Percentiles rank a stretch among this genome's conserved stretches.
These are phyloP conservation scores for Panicum virgatum DNA, from an alignment of 202 grass and related monocot species.

Conservation along the genomic window DNA sequence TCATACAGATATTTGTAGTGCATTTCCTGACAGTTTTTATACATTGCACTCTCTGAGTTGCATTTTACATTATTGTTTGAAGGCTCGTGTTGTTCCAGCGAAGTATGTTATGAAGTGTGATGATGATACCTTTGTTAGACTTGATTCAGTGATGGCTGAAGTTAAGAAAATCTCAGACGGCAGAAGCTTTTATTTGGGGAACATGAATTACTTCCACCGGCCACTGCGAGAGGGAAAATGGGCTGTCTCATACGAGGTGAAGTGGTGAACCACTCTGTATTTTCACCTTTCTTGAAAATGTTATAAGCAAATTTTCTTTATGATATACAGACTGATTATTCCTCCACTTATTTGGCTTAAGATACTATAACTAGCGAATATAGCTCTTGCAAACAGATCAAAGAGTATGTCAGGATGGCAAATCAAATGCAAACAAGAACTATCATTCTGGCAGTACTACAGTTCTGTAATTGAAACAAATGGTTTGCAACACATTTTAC, in stretches of 20 bases:
- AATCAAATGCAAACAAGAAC: background rate
- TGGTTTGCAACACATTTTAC: background rate
- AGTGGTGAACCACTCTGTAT: background rate
- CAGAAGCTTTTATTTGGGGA: conserved; percentile 88
- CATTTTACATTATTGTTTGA: conserved; percentile 32
- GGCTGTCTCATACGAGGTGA: conserved; percentile 92
- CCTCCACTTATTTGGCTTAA: background rate
- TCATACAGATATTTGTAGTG: conserved; percentile 1
- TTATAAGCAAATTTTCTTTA: background rate
- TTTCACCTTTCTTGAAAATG: background rate
- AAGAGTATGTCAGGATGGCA: background rate
- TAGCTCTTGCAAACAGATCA: background rate
- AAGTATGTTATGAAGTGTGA: conserved; percentile 97
- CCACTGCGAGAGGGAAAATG: conserved; percentile 86
- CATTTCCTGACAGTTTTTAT: no score
- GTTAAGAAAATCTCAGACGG: conserved; percentile 62
- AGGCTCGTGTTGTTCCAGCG: conserved; percentile 60
- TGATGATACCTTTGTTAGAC: conserved; percentile 86
- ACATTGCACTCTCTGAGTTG: background rate
- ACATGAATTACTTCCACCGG: conserved; percentile 93
- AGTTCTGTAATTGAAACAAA: conserved; percentile 10
- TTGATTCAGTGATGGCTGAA: conserved; percentile 75
- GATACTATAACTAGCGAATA: conserved; percentile 1
- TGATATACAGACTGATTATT: background rate
- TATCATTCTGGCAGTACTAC: background rate